Evolutionary conservation across 768 basidiomycete species (phyloP).

Genomic region (Lepiota subincarnata): DNA sequence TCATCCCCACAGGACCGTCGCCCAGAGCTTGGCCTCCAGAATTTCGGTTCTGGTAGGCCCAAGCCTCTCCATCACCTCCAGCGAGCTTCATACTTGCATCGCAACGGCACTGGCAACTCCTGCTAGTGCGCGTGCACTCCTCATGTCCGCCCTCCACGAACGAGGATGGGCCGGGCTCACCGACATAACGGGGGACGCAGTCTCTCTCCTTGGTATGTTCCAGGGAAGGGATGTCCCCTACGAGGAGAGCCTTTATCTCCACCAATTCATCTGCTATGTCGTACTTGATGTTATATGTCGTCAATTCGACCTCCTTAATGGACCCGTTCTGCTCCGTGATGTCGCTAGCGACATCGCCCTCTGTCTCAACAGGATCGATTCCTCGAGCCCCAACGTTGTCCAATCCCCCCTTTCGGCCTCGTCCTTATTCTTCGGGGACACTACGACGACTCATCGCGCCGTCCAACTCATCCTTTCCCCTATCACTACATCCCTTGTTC

Average conservation of each 20-base stretch:
- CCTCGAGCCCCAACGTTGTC: too few relatives aligned
- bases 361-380: background rate
- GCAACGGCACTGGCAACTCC: background rate
- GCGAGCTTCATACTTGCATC: background rate
- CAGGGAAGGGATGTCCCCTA: background rate
- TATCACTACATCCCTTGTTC: background rate
- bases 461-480: background rate
- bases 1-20: too few relatives aligned
- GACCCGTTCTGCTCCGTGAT: background rate
- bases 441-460: background rate
- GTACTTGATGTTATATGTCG: background rate
- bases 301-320: background rate
- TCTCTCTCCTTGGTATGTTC: background rate
- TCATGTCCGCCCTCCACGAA: background rate
- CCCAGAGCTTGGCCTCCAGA: background rate
- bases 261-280: background rate
- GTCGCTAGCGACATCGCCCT: background rate
- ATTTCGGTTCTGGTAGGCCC: background rate
- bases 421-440: background rate
- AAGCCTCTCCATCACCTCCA: constrained; percentile 3
- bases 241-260: constrained; percentile 1
- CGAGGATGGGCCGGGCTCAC: constrained; percentile 4
- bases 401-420: background rate
- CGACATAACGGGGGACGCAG: background rate
- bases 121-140: background rate